A percentile compares a stretch with the other conserved stretches of the same genome.
phyloP scores from a whole-genome alignment of 2,329 filamentous ascomycete species.

The Talaromyces sp. region DNA sequence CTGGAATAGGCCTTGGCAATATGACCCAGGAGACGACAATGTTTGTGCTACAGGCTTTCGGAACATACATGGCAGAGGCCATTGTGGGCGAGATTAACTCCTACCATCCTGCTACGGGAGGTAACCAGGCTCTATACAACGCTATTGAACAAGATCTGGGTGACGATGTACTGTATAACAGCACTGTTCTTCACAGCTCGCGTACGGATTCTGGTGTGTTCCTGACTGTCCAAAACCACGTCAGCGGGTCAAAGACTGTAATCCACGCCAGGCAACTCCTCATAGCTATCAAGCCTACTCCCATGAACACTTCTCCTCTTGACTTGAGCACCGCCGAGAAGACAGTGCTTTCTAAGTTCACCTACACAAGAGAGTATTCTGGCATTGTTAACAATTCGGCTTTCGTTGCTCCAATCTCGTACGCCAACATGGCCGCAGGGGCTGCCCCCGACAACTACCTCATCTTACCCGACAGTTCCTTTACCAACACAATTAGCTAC shows the following conservation, averaged over 20 bases:
- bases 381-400: slow-evolving; percentile 29
- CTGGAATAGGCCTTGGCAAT: slow-evolving; percentile 38
- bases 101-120: slow-evolving; percentile 13
- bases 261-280: slow-evolving; percentile 31
- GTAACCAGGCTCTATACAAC: slow-evolving; percentile 40
- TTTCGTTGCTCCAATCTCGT: slow-evolving; percentile 18
- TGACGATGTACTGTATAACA: slow-evolving; percentile 36
- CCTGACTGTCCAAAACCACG: slow-evolving; percentile 24
- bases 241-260: slow-evolving; percentile 23
- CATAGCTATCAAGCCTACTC: slow-evolving; percentile 33
- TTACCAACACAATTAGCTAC: slow-evolving; percentile 18
- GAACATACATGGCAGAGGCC: slow-evolving; percentile 5
- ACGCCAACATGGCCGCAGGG: slow-evolving; percentile 43
- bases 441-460: slow-evolving; percentile 23
- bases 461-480: slow-evolving; percentile 14
- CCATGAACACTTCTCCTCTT: slow-evolving; percentile 29
- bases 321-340: slow-evolving; percentile 28
- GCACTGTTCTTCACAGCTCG: slow-evolving; percentile 22
- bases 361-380: slow-evolving; percentile 29
- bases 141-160: slow-evolving; percentile 32
- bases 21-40: slow-evolving; percentile 12
- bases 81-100: slow-evolving; percentile 2
- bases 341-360: slow-evolving; percentile 30
- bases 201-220: slow-evolving; percentile 23
- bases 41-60: slow-evolving; percentile 6